Evolutionary conservation across 805 yeast species (phyloP).

Genomic region (Metschnikowia cerradonensis): DNA sequence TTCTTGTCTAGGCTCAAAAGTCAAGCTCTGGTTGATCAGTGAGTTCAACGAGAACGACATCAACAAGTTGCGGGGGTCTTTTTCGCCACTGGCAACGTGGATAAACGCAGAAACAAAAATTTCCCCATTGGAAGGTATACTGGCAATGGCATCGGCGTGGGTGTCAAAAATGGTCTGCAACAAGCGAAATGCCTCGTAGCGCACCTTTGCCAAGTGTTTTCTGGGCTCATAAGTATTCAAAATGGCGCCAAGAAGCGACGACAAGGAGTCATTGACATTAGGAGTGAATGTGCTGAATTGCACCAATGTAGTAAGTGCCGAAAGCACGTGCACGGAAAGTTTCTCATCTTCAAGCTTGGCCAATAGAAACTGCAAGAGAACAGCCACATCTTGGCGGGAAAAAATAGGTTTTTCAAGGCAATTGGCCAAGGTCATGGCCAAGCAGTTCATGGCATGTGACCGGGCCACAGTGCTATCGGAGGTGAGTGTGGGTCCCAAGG

Average conservation of each 20-base stretch:
- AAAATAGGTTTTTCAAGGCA: conserved; percentile 24
- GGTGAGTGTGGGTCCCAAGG: conserved; percentile 59
- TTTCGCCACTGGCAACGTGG: conserved; percentile 78
- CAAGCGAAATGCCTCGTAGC: conserved; percentile 57
- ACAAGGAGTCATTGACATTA: conserved; percentile 25
- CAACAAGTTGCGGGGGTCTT: conserved; percentile 86
- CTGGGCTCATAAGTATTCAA: conserved; percentile 46
- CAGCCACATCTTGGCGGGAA: conserved; percentile 46
- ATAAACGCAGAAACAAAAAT: conserved; percentile 54
- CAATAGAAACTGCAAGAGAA: conserved; percentile 52
- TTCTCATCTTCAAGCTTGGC: conserved; percentile 66
- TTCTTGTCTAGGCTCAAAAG: conserved; percentile 19
- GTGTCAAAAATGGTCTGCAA: conserved; percentile 34
- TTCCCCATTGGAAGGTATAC: conserved; percentile 27
- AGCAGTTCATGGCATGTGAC: conserved; percentile 41
- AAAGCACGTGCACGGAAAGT: conserved; percentile 48
- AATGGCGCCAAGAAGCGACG: conserved; percentile 31
- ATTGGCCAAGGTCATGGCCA: conserved; percentile 32
- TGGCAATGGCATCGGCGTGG: conserved; percentile 20
- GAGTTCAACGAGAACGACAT: conserved; percentile 58
- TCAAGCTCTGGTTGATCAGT: conserved; percentile 40
- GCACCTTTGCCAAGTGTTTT: conserved; percentile 54
- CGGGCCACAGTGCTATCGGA: conserved; percentile 54
- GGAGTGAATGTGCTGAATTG: conserved; percentile 47
- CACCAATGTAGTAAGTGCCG: conserved; percentile 51